Evolutionary conservation across 768 basidiomycete species (phyloP).

Genomic region (Leccinum olivaceopallidum): DNA sequence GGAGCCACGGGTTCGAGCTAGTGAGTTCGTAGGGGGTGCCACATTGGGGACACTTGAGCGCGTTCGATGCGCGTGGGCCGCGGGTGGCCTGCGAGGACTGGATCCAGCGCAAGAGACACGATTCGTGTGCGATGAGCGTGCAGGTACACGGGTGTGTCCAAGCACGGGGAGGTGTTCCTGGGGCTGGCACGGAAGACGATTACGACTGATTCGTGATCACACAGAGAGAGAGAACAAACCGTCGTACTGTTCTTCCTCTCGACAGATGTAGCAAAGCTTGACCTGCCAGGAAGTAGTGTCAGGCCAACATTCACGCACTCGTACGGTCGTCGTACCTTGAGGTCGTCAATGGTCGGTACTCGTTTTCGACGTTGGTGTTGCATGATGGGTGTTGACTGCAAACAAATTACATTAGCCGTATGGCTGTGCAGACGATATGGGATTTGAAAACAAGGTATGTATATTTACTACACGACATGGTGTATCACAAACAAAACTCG

Average conservation of each 20-base stretch:
- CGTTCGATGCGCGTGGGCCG: constrained; percentile 51
- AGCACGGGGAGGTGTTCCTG: constrained; percentile 47
- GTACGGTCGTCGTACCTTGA: constrained; percentile 25
- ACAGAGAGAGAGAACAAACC: constrained; percentile 22
- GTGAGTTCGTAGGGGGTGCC: constrained; percentile 63
- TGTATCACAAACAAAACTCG: constrained; percentile 7
- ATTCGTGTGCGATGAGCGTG: constrained; percentile 78
- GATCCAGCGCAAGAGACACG: constrained; percentile 80
- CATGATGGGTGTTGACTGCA: constrained; percentile 18
- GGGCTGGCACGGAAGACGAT: constrained; percentile 29
- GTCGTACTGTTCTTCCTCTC: constrained; percentile 66
- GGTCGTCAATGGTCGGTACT: constrained; percentile 37
- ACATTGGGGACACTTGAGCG: constrained; percentile 82
- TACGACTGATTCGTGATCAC: constrained; percentile 1
- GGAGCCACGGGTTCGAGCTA: constrained; percentile 56
- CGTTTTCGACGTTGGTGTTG: constrained; percentile 14
- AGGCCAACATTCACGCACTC: constrained; percentile 1
- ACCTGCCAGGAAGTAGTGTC: constrained; percentile 37
- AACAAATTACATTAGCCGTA: background rate
- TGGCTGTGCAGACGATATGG: constrained; percentile 4
- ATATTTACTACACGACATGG: constrained; percentile 22
- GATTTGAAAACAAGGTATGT: constrained; percentile 23
- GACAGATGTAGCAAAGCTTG: constrained; percentile 80
- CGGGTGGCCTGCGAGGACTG: constrained; percentile 62
- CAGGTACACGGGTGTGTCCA: constrained; percentile 86